Conservation (phyloP, 345 rosid genomes). For the Moringa oleifera region DNA sequence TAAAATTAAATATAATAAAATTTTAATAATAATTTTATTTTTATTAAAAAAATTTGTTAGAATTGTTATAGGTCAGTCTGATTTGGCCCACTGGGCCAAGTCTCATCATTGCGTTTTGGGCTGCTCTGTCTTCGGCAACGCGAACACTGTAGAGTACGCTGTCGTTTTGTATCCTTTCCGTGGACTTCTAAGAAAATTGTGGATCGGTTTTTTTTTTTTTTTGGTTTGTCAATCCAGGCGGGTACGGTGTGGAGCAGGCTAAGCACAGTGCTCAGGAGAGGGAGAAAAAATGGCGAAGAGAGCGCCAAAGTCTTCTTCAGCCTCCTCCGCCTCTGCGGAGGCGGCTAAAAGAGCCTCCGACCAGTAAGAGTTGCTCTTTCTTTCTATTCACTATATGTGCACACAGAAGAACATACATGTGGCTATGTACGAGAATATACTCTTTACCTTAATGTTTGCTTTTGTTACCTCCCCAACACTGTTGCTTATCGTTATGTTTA, state of each 20-base stretch:
- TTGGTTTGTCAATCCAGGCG: background rate
- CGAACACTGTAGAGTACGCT: no score
- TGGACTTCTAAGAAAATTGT: no score
- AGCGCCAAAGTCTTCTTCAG: slow-evolving; percentile 23
- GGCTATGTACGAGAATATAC: background rate
- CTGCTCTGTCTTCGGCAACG: no score
- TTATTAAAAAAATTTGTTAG: no score
- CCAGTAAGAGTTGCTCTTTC: background rate
- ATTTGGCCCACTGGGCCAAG: no score
- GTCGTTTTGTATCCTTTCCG: no score
- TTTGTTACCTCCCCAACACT: background rate
- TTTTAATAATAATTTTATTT: no score
- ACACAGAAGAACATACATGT: background rate
- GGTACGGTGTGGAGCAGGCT: background rate
- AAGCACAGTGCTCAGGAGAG: background rate
- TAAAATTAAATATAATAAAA: no score
- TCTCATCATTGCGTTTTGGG: no score
- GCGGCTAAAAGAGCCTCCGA: background rate
- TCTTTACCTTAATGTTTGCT: background rate
- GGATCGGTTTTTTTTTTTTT: no score
- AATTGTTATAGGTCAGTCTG: no score
- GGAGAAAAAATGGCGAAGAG: slow-evolving; percentile 31
- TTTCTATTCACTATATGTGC: background rate
- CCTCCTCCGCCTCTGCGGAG: slow-evolving; percentile 6
- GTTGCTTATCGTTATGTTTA: no score